Evolutionary conservation across 2,329 filamentous ascomycete genomes (phyloP).

Genomic region (Volutella citrinella): DNA sequence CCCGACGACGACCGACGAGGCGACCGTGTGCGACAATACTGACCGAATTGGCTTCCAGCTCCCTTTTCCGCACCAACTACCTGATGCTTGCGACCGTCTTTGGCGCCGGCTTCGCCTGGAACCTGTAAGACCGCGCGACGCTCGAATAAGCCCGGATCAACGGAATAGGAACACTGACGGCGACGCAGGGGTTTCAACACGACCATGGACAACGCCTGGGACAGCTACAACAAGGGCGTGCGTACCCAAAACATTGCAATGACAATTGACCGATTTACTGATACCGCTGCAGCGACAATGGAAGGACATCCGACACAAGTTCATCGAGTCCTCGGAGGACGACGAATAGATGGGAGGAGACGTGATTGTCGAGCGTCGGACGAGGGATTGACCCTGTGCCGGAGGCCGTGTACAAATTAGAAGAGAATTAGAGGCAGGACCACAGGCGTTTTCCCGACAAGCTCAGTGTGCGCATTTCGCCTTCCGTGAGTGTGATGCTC

Average conservation of each 20-base stretch:
- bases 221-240: constrained; percentile 88
- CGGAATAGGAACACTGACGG: constrained; percentile 34
- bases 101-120: constrained; percentile 80
- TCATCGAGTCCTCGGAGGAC: constrained; percentile 63
- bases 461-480: too few relatives aligned
- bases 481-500: not conserved
- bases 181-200: constrained; percentile 73
- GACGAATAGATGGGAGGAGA: constrained; percentile 18
- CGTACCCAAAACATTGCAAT: constrained; percentile 35
- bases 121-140: constrained; percentile 93
- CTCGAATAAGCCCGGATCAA: too few relatives aligned
- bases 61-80: constrained; percentile 81
- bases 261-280: constrained; percentile 19
- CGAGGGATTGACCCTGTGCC: constrained; percentile 22
- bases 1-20: constrained; percentile 16
- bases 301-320: constrained; percentile 97
- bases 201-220: constrained; percentile 82
- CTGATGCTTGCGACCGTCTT: constrained; percentile 88
- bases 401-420: constrained; percentile 33
- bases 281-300: constrained; percentile 76
- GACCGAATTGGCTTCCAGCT: constrained; percentile 48
- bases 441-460: constrained; percentile 19
- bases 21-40: constrained; percentile 19
- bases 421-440: constrained; percentile 28
- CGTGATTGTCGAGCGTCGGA: constrained; percentile 15